Percentiles rank a stretch among this genome's conserved stretches.
phyloP scores from a whole-genome alignment of 1,284 basidiomycete genomes.

The Anthracocystis panici-leucophaei region DNA sequence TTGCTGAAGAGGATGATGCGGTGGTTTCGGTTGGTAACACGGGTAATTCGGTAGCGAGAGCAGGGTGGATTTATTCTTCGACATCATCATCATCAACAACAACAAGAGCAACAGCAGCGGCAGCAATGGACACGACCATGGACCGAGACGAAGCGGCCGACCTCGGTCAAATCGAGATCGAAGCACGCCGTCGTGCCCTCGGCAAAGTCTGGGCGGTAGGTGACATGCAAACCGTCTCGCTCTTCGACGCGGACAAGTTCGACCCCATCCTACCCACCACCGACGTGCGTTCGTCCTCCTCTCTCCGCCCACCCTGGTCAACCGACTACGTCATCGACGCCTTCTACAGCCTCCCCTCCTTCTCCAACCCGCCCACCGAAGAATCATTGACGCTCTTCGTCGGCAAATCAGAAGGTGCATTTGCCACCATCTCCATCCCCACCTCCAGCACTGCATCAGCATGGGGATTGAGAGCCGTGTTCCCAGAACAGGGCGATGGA shows the following conservation, averaged over 20 bases:
- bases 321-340: slow-evolving; percentile 68
- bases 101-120: neutral
- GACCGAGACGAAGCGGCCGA: slow-evolving; percentile 31
- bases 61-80: slow-evolving; percentile 56
- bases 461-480: slow-evolving; percentile 38
- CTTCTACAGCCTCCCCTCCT: slow-evolving; percentile 22
- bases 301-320: slow-evolving; percentile 57
- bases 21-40: slow-evolving; percentile 66
- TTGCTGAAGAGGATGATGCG: slow-evolving; percentile 65
- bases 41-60: slow-evolving; percentile 59
- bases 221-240: slow-evolving; percentile 67
- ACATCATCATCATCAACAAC: slow-evolving; percentile 4
- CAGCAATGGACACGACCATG: slow-evolving; percentile 33
- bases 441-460: neutral
- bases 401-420: slow-evolving; percentile 42
- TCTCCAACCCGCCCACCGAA: slow-evolving; percentile 16
- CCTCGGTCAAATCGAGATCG: slow-evolving; percentile 34
- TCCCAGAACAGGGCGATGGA: slow-evolving; percentile 47
- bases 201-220: slow-evolving; percentile 64
- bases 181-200: slow-evolving; percentile 39
- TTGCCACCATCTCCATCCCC: slow-evolving; percentile 33
- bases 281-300: slow-evolving; percentile 52
- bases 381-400: slow-evolving; percentile 31
- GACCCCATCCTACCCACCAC: slow-evolving; percentile 49
- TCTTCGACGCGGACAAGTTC: slow-evolving; percentile 66